Conservation (phyloP, 306 rosid genomes). For the Cucumis melo region DNA sequence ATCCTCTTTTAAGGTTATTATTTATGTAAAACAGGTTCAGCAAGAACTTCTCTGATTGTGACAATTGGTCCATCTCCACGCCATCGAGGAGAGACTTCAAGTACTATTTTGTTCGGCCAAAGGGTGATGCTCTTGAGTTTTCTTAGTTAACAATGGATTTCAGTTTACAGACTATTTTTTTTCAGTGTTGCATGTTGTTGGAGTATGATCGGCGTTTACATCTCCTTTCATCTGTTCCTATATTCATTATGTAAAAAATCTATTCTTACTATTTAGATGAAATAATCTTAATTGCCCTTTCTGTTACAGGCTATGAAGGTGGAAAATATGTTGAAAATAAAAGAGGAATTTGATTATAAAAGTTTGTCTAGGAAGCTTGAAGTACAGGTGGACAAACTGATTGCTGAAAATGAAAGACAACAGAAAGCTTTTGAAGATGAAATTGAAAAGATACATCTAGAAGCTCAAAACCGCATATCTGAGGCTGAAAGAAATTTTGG, state of each 20-base stretch:
- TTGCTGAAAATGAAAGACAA: conserved; percentile 89
- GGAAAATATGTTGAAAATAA: conserved; percentile 88
- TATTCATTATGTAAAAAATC: background rate
- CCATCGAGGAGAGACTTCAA: conserved; percentile 95
- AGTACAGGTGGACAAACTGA: conserved; percentile 74
- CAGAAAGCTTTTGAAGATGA: conserved; percentile 75
- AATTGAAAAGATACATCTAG: conserved; percentile 57
- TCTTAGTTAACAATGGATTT: background rate
- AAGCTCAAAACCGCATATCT: conserved; percentile 53
- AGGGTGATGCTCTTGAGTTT: conserved; percentile 29
- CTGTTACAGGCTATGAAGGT: conserved; percentile 85
- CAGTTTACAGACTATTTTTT: background rate
- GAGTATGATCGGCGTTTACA: too few relatives aligned
- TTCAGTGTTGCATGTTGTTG: background rate
- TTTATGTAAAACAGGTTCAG: conserved; percentile 50
- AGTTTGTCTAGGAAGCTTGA: conserved; percentile 88
- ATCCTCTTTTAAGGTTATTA: background rate
- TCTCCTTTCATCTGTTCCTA: too few relatives aligned
- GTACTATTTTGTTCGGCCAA: conserved; percentile 91
- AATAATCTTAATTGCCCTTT: conserved; percentile 4
- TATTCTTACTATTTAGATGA: background rate
- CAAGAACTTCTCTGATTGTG: conserved; percentile 91
- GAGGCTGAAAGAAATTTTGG: conserved; percentile 87
- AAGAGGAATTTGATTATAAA: conserved; percentile 97
- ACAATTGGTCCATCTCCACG: conserved; percentile 98